A percentile compares a stretch with the other conserved stretches of the same genome.
Conservation (phyloP, 768 basidiomycete species). For the Dentipellis sp. region DNA sequence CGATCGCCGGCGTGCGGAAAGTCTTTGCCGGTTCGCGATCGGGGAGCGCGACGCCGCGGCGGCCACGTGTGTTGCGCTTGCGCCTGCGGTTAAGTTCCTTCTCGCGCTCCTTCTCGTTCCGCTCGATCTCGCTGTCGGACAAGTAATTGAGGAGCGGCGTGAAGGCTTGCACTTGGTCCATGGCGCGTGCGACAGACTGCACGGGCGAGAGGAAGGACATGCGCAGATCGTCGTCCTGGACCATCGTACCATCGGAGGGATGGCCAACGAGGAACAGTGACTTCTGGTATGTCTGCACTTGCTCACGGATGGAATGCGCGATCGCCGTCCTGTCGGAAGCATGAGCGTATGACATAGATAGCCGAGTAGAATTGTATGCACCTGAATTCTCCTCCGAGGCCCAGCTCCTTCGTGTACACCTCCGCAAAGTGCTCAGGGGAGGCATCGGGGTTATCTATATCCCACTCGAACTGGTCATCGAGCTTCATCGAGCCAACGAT, state of each 20-base stretch:
- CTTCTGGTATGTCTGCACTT: constrained; percentile 86
- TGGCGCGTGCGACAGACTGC: constrained; percentile 56
- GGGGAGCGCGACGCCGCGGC: constrained; percentile 74
- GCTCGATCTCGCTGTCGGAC: constrained; percentile 81
- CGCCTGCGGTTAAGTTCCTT: constrained; percentile 83
- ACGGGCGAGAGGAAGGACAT: constrained; percentile 84
- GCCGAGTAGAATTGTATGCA: constrained; percentile 27
- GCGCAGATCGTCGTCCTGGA: constrained; percentile 88
- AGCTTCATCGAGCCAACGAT: constrained; percentile 89
- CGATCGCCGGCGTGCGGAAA: constrained; percentile 81
- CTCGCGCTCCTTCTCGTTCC: constrained; percentile 87
- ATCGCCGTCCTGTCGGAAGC: constrained; percentile 71
- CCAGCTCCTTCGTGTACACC: constrained; percentile 77
- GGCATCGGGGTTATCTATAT: constrained; percentile 68
- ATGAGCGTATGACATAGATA: neutral
- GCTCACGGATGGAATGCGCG: constrained; percentile 92
- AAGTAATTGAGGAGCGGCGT: constrained; percentile 88
- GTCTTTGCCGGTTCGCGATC: constrained; percentile 92
- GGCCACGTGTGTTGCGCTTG: constrained; percentile 75
- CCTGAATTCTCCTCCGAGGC: constrained; percentile 89
- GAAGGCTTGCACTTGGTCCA: constrained; percentile 70
- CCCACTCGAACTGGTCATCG: constrained; percentile 98
- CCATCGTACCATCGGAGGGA: constrained; percentile 64
- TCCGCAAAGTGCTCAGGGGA: constrained; percentile 92
- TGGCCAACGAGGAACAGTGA: constrained; percentile 88